phyloP scores from a whole-genome alignment of 192 early-diverging fungal species.

The Entomortierella parvispora region DNA sequence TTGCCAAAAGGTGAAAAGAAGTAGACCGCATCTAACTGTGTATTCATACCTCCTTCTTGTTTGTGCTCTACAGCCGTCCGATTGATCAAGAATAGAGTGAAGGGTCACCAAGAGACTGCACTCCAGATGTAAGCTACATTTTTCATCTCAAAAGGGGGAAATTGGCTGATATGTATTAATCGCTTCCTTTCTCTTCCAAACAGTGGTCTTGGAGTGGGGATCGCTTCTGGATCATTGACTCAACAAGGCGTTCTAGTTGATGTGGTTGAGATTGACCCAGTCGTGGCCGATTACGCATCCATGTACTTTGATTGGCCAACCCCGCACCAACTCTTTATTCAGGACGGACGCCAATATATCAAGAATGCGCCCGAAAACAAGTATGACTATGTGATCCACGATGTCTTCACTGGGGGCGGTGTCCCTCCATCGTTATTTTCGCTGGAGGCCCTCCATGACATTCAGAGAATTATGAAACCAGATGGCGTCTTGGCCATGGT shows the following conservation, averaged over 20 bases:
- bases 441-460: constrained; percentile 70
- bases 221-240: constrained; percentile 74
- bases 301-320: constrained; percentile 71
- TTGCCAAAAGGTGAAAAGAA: not conserved
- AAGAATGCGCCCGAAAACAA: constrained; percentile 56
- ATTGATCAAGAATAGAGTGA: constrained; percentile 44
- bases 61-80: constrained; percentile 26
- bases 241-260: constrained; percentile 70
- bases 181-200: not conserved
- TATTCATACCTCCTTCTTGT: not conserved
- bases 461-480: constrained; percentile 73
- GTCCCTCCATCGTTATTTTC: constrained; percentile 80
- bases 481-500: constrained; percentile 85
- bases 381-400: constrained; percentile 91
- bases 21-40: not conserved
- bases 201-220: constrained; percentile 85
- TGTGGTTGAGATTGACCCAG: constrained; percentile 88
- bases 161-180: not conserved
- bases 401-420: constrained; percentile 93
- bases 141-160: not conserved
- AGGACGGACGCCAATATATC: constrained; percentile 82
- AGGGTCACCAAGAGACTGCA: constrained; percentile 20
- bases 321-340: constrained; percentile 66
- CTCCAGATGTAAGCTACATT: constrained; percentile 40
- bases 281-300: constrained; percentile 72